Evolutionary conservation across 306 rosid genomes (phyloP), one percentile per base, ranked within the genome.

Genomic region (Spatholobus suberectus): DNA sequence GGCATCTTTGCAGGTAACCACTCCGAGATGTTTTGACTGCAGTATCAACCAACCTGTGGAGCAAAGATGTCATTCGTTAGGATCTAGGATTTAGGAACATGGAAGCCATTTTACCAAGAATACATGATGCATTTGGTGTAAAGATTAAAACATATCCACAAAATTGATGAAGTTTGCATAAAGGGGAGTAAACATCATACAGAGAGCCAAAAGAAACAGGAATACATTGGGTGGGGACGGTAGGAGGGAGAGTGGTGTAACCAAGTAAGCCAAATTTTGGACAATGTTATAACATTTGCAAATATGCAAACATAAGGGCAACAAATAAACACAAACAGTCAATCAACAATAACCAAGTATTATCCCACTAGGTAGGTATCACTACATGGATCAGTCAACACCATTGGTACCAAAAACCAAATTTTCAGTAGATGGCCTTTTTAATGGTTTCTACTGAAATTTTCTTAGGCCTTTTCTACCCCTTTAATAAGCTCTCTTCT

Each of bases 11-110:
- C 80, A 96, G 85, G 84, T 96, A 96, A 34, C 99, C 99, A 90
- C 99, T 96, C 43, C 99, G 93, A 83, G 99, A 96, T 66, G 99
- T 96, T 89, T 96, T 96, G 67, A 96, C 99, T 34, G 99, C 98
- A 7, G 99, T 96, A 81, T 96, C 98, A 79, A 96, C 99, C 85
- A 96, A 86, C 85, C 99, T 96, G 91, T 70, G 71, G 68, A 66
- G 72, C 21, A 74, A 38, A 76, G 10, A 81, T 65, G 37, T 44
- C 27, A 79, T 38, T 71, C 6, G 38, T 51, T 76, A 58, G 74
- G 73, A 83, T 34, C 24, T 72, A 61, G 70, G 43, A 80, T 69
- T 70, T 58, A 62, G 23, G 29, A 9, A 20, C 49, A 55, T 18
- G 85, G 70, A 55, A 72, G 67, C 38, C 63, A 59, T 72, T 47